These are phyloP conservation scores for Zoysia japonica DNA, from an alignment of 176 grass and related monocot species.

Conservation along the genomic window DNA sequence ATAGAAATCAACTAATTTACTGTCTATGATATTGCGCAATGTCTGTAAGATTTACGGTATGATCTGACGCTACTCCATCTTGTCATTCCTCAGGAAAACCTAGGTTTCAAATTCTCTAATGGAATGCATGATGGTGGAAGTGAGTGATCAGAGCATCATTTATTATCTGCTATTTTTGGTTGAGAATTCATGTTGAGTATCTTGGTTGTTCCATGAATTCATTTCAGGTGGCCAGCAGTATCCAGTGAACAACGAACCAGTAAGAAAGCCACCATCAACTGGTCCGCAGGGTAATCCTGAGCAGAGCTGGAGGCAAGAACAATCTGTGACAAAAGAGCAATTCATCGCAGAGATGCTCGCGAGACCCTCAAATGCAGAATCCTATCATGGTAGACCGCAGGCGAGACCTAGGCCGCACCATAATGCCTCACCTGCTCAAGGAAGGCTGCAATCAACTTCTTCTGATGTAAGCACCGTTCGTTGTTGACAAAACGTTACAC, in stretches of 20 bases:
- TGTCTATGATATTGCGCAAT: neutral
- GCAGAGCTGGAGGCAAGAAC: constrained; percentile 47
- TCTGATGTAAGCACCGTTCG: constrained; percentile 49
- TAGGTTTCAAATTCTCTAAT: constrained; percentile 58
- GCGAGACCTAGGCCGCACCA: constrained; percentile 47
- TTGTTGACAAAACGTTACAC: neutral
- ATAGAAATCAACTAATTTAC: neutral
- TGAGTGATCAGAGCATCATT: constrained; percentile 43
- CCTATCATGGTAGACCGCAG: constrained; percentile 41
- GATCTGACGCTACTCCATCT: constrained; percentile 49
- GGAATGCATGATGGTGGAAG: constrained; percentile 66
- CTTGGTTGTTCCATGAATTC: constrained; percentile 24
- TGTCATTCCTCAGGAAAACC: constrained; percentile 37
- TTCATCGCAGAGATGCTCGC: constrained; percentile 41
- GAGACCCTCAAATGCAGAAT: constrained; percentile 31
- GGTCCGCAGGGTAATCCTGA: constrained; percentile 37
- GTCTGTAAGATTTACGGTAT: constrained; percentile 2
- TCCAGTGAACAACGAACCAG: constrained; percentile 24
- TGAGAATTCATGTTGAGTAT: constrained; percentile 8
- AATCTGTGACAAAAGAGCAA: constrained; percentile 43
- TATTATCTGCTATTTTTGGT: neutral
- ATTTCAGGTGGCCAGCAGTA: constrained; percentile 18
- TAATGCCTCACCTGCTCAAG: constrained; percentile 32
- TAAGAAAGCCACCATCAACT: constrained; percentile 13
- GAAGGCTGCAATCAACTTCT: constrained; percentile 22